phyloP scores from a whole-genome alignment of 768 basidiomycete species.

The Termitomyces sp. region DNA sequence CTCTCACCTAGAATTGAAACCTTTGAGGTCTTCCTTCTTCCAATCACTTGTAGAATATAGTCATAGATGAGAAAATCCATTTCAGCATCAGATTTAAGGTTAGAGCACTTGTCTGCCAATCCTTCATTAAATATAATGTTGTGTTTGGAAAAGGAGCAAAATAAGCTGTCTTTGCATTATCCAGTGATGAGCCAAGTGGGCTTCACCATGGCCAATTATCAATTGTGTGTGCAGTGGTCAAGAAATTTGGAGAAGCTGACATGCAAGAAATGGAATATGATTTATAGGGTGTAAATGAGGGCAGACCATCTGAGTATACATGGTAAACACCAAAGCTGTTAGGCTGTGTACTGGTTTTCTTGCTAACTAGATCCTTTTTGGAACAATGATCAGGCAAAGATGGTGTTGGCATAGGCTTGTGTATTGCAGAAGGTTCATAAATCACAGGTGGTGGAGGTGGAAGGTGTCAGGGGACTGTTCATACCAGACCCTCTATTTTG shows the following conservation, averaged over 20 bases:
- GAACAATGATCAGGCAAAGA: no score
- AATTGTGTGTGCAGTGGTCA: background rate
- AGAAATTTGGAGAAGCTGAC: background rate
- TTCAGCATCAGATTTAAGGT: slow-evolving; percentile 17
- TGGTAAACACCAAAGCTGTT: slow-evolving; percentile 5
- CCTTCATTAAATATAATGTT: slow-evolving; percentile 16
- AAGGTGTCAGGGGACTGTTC: no score
- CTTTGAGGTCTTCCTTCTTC: slow-evolving; percentile 12
- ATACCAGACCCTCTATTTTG: no score
- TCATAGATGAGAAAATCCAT: slow-evolving; percentile 19
- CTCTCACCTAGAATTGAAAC: slow-evolving; percentile 16
- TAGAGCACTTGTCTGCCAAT: slow-evolving; percentile 16
- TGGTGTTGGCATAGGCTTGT: no score
- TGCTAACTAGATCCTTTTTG: no score
- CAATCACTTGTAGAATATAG: slow-evolving; percentile 21
- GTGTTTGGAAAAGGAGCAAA: slow-evolving; percentile 19
- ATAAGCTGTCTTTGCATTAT: background rate
- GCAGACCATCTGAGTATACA: background rate
- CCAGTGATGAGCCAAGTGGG: background rate
- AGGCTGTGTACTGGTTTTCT: no score
- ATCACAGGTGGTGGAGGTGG: no score
- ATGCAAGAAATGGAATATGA: background rate
- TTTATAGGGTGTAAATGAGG: slow-evolving; percentile 8
- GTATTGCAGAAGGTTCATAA: no score
- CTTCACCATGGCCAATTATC: background rate